Conservation (phyloP, 2,329 filamentous ascomycete species). For the Raffaelea deltoideospora region DNA sequence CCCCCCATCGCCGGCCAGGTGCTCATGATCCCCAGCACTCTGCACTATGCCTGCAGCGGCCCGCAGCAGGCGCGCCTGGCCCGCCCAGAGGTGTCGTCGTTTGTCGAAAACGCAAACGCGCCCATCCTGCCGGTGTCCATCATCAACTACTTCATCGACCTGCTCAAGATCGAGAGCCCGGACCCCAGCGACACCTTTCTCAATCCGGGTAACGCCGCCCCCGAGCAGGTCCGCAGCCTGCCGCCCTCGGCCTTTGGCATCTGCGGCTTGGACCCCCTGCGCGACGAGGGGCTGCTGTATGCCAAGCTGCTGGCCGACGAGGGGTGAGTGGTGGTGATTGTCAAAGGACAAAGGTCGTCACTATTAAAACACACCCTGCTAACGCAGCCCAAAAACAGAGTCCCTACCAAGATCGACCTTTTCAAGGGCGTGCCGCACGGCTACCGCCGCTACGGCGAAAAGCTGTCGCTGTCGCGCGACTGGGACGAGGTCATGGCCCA, state of each 20-base stretch:
- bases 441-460: constrained; percentile 11
- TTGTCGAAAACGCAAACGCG: constrained; percentile 20
- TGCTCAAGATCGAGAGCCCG: constrained; percentile 13
- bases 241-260: constrained; percentile 6
- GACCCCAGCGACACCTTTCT: constrained; percentile 18
- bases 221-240: constrained; percentile 19
- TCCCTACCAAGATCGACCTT: constrained; percentile 15
- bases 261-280: constrained; percentile 7
- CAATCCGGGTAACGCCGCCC: constrained; percentile 21
- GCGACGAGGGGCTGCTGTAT: constrained; percentile 9
- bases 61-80: constrained; percentile 20
- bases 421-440: constrained; percentile 9
- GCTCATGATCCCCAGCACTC: constrained; percentile 13
- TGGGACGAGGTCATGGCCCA: constrained; percentile 35
- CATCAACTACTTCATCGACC: constrained; percentile 16
- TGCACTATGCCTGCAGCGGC: constrained; percentile 15
- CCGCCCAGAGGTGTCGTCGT: constrained; percentile 21
- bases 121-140: constrained; percentile 28
- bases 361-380: no score
- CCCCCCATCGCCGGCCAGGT: constrained; percentile 24
- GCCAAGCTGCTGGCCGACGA: no score
- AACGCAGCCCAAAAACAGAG: constrained; percentile 11
- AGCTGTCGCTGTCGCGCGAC: constrained; percentile 21
- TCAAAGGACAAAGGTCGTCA: no score
- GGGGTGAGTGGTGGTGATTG: constrained; percentile 9